Conservation (phyloP, 1,139 yeast genomes). For the Citeromyces hawaiiensis region DNA sequence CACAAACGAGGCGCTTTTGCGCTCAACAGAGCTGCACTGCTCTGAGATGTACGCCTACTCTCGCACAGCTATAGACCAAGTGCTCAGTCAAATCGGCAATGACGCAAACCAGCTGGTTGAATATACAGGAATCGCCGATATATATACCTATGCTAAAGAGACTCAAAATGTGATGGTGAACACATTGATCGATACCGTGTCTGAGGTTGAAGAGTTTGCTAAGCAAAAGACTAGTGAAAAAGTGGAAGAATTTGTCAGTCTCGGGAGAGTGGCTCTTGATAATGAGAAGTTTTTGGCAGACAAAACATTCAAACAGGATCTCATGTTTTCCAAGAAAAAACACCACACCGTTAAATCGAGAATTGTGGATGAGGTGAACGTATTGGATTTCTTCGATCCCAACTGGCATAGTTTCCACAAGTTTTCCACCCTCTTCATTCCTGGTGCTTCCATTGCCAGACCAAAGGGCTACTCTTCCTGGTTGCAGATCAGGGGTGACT, state of each 20-base stretch:
- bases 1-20: constrained; percentile 48
- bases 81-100: constrained; percentile 30
- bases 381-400: constrained; percentile 70
- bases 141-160: constrained; percentile 56
- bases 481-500: constrained; percentile 6
- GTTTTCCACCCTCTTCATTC: constrained; percentile 15
- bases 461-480: constrained; percentile 22
- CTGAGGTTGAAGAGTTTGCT: constrained; percentile 55
- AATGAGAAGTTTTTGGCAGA: constrained; percentile 48
- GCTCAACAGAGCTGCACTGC: constrained; percentile 47
- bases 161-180: constrained; percentile 61
- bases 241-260: constrained; percentile 47
- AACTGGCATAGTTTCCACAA: constrained; percentile 40
- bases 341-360: constrained; percentile 51
- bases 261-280: constrained; percentile 47
- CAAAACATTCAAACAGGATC: constrained; percentile 59
- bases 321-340: constrained; percentile 66
- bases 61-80: constrained; percentile 33
- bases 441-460: constrained; percentile 20
- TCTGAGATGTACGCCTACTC: constrained; percentile 50
- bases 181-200: constrained; percentile 51
- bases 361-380: constrained; percentile 43
- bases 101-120: constrained; percentile 21
- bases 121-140: constrained; percentile 51
- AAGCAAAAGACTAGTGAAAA: constrained; percentile 40